A percentile compares a stretch with the other conserved stretches of the same genome.
Conservation (phyloP, 1,139 yeast species). For the Nematodospora anomalae region DNA sequence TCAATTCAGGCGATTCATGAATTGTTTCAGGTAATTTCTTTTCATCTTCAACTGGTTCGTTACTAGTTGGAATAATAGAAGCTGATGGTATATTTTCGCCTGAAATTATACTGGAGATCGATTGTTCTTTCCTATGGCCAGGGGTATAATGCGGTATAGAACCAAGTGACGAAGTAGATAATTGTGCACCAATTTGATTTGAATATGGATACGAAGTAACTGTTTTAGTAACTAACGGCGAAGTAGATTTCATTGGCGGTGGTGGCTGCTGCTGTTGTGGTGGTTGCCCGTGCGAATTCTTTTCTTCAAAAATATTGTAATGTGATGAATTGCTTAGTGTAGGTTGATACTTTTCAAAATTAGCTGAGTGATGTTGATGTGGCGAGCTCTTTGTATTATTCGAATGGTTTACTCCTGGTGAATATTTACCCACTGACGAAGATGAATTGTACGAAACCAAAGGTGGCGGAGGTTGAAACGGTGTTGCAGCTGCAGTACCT, state of each 20-base stretch:
- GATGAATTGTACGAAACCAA: conserved; percentile 18
- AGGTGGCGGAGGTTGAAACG: conserved; percentile 14
- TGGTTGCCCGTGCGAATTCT: neutral
- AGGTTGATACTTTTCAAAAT: conserved; percentile 18
- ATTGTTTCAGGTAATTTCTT: conserved; percentile 22
- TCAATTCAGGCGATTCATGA: conserved; percentile 18
- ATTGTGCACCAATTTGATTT: conserved; percentile 9
- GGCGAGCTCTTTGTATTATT: conserved; percentile 6
- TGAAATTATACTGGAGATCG: conserved; percentile 28
- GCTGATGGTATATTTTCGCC: conserved; percentile 22
- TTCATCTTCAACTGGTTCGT: conserved; percentile 21
- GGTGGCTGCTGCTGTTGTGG: conserved; percentile 1
- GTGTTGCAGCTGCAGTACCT: conserved; percentile 2
- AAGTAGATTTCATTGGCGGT: conserved; percentile 4
- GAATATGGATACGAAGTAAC: conserved; percentile 8
- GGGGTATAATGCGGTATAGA: conserved; percentile 9
- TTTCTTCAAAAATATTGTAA: conserved; percentile 18
- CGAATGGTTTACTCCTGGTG: conserved; percentile 14
- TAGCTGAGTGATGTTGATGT: conserved; percentile 5
- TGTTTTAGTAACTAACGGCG: conserved; percentile 10
- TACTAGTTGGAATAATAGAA: conserved; percentile 3
- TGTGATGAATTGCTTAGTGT: conserved; percentile 31
- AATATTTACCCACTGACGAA: conserved; percentile 19
- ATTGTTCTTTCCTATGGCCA: conserved; percentile 20
- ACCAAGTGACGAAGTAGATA: conserved; percentile 14